Evolutionary conservation across 2,329 filamentous ascomycete genomes (phyloP), one percentile per base, ranked within the genome.

Genomic region (Colletotrichum sp.): DNA sequence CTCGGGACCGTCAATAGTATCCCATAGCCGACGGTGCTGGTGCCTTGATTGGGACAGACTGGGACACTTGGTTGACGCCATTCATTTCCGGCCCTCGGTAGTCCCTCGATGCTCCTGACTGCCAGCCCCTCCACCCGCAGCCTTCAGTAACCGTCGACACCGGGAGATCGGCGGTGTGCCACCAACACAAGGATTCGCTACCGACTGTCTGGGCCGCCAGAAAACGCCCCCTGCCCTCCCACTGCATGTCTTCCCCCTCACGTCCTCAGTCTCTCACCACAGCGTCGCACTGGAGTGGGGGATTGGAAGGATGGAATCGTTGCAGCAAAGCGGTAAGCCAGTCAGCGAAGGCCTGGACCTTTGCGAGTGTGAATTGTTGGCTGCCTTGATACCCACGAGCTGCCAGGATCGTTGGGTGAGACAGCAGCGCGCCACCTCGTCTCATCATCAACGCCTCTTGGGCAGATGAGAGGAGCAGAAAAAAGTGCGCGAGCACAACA

Each of bases 391-490:
- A 52, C 49, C 24, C 60, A 57, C 26, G 26, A 64, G 39, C 55
- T 32, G 44, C 49, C 36, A 57, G 68, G 68, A 63, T 62, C 69
- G 60, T 34, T 71, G 63, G 55, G 64, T 65, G 70, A 69, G 70
- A 73, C 73, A 57, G 70, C 70, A 76, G 64, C 70, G 70, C 73
- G 73, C 70, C 70, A 39, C 73, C 24, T 16, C 64, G 70, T 76
- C 73, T 76, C 73, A 76, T 76, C 73, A 76, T 60, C 30, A 39
- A 76, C 44, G 70, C 73, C 70, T 69, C 73, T 60, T n/a, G 12
- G 57, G 16, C 44, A 72, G 57, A 69, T 62, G 8, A 34, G 44
- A 52, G n/a, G 44, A 52, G n/a, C 6, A n/a, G 39, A n/a, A 12
- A 49, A 52, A 52, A 24, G 60, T 55, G 32, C 70, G 52, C 52